Percentiles rank a stretch among this genome's conserved stretches.
Evolutionary conservation across 2,329 filamentous ascomycete genomes (phyloP).

Genomic region (Lasiodiplodia sp.): DNA sequence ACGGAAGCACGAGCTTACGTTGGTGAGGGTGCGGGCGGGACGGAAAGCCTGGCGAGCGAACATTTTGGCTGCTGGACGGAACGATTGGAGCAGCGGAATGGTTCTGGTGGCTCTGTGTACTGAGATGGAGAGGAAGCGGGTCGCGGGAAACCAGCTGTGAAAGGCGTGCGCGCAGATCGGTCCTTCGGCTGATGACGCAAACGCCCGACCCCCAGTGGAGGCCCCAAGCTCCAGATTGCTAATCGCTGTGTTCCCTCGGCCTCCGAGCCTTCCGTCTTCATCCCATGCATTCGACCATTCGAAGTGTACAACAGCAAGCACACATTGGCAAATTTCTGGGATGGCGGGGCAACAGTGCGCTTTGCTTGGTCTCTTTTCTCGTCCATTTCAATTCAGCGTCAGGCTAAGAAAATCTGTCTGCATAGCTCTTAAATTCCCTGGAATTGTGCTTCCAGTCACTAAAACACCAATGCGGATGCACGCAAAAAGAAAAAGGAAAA

Average conservation of each 20-base stretch:
- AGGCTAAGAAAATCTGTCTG: not conserved
- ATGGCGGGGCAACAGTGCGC: not conserved
- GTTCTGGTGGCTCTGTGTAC: not conserved
- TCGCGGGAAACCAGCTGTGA: constrained; percentile 1
- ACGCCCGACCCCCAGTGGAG: not conserved
- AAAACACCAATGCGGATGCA: not conserved
- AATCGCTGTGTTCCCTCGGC: constrained; percentile 1
- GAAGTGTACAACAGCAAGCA: not conserved
- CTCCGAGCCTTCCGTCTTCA: not conserved
- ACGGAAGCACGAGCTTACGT: constrained; percentile 41
- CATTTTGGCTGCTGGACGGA: constrained; percentile 41
- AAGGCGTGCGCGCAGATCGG: constrained; percentile 28
- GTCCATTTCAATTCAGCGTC: not conserved
- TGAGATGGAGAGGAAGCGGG: constrained; percentile 17
- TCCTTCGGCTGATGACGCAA: constrained; percentile 20
- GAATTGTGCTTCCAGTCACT: not conserved
- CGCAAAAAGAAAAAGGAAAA: not conserved
- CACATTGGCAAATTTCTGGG: not conserved
- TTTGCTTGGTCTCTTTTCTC: not conserved
- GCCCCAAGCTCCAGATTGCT: constrained; percentile 19
- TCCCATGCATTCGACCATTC: not conserved
- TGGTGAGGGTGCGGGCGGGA: constrained; percentile 50
- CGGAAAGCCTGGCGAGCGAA: constrained; percentile 53
- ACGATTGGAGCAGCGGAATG: constrained; percentile 19
- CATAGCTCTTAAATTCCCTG: not conserved